Conservation (phyloP, 1,284 basidiomycete species). For the Cutaneotrichosporon curvatum region DNA sequence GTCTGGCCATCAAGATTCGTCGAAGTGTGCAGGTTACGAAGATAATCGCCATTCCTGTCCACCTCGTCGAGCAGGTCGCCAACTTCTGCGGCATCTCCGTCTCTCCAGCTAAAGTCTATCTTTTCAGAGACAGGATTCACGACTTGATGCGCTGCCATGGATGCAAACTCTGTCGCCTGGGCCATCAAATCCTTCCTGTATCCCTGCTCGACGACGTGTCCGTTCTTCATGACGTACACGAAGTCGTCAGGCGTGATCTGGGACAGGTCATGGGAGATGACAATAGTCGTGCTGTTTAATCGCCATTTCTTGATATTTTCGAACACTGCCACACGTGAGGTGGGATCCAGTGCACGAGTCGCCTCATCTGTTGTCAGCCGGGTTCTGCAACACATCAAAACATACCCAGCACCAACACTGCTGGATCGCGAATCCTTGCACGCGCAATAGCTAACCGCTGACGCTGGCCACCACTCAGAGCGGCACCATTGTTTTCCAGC, state of each 20-base stretch:
- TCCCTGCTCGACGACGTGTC: constrained; percentile 78
- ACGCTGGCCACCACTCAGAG: constrained; percentile 84
- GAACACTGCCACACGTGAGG: constrained; percentile 78
- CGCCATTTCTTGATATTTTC: constrained; percentile 81
- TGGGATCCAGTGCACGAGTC: constrained; percentile 87
- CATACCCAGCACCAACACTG: constrained; percentile 82
- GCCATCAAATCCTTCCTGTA: constrained; percentile 67
- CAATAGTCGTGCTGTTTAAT: constrained; percentile 77
- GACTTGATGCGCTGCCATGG: constrained; percentile 44
- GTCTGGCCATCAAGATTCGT: background rate
- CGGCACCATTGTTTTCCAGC: constrained; percentile 65
- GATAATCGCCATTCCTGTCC: background rate
- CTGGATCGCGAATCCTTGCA: constrained; percentile 76
- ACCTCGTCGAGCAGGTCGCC: constrained; percentile 7
- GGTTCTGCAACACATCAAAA: constrained; percentile 14
- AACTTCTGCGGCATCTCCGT: constrained; percentile 7
- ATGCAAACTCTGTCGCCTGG: constrained; percentile 44
- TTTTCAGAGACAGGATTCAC: constrained; percentile 34
- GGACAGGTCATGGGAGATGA: constrained; percentile 92
- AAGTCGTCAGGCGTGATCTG: constrained; percentile 74
- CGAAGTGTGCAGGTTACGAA: constrained; percentile 1
- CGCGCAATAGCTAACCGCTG: constrained; percentile 88
- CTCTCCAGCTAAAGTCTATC: constrained; percentile 40
- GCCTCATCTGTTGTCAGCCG: constrained; percentile 67
- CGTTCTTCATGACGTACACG: constrained; percentile 82